Evolutionary conservation across 1,284 basidiomycete species (phyloP).

Genomic region (Austroboletus novae-zelandiae): DNA sequence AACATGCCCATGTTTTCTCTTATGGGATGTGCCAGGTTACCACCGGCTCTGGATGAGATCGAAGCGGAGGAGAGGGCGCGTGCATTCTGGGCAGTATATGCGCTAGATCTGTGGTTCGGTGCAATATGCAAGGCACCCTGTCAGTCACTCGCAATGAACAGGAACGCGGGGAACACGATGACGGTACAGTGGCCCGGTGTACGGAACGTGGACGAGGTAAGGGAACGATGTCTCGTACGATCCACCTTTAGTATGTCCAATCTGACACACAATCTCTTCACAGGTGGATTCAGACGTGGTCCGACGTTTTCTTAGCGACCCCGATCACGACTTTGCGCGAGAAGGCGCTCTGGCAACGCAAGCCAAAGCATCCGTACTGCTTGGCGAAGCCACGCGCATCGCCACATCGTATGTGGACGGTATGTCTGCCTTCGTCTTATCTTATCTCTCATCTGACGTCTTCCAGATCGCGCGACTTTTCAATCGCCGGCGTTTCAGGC

Average conservation of each 20-base stretch:
- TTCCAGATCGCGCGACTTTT: constrained; percentile 20
- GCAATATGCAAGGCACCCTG: constrained; percentile 33
- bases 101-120: constrained; percentile 40
- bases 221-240: not conserved
- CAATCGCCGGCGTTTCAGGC: constrained; percentile 19
- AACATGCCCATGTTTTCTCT: constrained; percentile 3
- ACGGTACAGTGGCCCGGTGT: constrained; percentile 44
- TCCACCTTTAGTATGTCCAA: not conserved
- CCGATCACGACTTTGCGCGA: constrained; percentile 12
- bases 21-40: constrained; percentile 20
- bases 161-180: constrained; percentile 32
- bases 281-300: constrained; percentile 19
- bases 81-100: constrained; percentile 46
- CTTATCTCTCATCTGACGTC: not conserved
- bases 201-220: constrained; percentile 3
- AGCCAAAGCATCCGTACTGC: constrained; percentile 34
- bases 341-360: constrained; percentile 23
- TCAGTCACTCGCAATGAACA: constrained; percentile 9
- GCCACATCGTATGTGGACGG: constrained; percentile 29
- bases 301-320: constrained; percentile 27
- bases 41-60: constrained; percentile 36
- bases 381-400: constrained; percentile 31
- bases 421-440: constrained; percentile 5
- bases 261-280: not conserved
- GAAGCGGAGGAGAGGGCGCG: constrained; percentile 48